Percentiles rank a stretch among this genome's conserved stretches.
Evolutionary conservation across 495 filamentous ascomycete species (phyloP).

Genomic region (Podospora conica): DNA sequence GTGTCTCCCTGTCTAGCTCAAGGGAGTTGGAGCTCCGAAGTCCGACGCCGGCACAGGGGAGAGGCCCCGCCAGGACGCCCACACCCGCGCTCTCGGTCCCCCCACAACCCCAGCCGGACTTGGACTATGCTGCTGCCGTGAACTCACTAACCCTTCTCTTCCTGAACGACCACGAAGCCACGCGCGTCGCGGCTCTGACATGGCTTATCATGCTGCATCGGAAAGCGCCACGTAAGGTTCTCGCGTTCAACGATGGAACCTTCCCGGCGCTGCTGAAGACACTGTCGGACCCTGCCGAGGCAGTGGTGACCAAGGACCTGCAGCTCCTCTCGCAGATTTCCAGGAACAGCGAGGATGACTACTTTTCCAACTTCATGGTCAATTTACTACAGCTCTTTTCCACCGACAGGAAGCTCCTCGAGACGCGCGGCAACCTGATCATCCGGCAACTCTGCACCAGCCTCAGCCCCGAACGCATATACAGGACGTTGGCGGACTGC

Average conservation of each 20-base stretch:
- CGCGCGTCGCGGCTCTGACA: conserved; percentile 82
- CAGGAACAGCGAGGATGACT: conserved; percentile 89
- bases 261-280: conserved; percentile 97
- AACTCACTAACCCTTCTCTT: conserved; percentile 91
- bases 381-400: conserved; percentile 91
- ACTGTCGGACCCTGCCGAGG: conserved; percentile 88
- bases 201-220: conserved; percentile 98
- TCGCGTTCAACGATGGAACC: conserved; percentile 94
- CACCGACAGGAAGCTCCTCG: conserved; percentile 83
- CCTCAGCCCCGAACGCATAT: conserved; percentile 90
- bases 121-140: conserved; percentile 97
- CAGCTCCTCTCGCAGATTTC: conserved; percentile 95
- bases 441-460: conserved; percentile 92
- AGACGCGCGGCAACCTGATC: conserved; percentile 91
- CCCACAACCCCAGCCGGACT: conserved; percentile 54
- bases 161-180: conserved; percentile 93
- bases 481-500: conserved; percentile 91
- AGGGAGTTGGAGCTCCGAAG: conserved; percentile 50
- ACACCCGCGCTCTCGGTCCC: conserved; percentile 41
- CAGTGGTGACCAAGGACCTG: conserved; percentile 91
- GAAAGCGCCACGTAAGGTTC: conserved; percentile 87
- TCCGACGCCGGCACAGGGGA: conserved; percentile 46
- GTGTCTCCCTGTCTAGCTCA: conserved; percentile 47
- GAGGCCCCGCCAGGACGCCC: conserved; percentile 36
- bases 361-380: conserved; percentile 98